Evolutionary conservation across 169 alveolate species (phyloP), one percentile per base, ranked within the genome.

Genomic region (Babesia sp.): DNA sequence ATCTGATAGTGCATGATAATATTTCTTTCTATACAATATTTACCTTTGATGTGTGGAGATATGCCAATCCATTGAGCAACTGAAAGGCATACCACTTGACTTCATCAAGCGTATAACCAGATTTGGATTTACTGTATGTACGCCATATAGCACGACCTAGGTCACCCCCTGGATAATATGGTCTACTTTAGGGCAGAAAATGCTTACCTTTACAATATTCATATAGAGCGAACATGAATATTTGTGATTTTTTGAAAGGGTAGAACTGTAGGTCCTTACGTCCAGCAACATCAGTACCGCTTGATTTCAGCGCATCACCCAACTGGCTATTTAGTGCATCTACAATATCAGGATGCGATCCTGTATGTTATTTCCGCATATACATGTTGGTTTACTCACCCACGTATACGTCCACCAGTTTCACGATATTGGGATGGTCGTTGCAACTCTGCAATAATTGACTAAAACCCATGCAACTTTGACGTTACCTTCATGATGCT

Each of bases 51-150:
- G 91, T 92, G 83, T 98, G 99, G 59, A 98, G 94, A 83, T 94
- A 96, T 6, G 97, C 98, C 50, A 96, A 86, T 31, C 99, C 99
- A 71, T 96, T 94, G 69, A 98, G 85, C 22, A 98, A 91, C 81
- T 98, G 98, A 68, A 94, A 96, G 9, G 97, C 89, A 73, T 93
- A 91, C 73, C 91, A 81, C 80, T 95, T 94, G 12, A 93, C 94
- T 57, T 90, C 94, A 3, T 45, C 50, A 36, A 88, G 77, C 39
- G 93, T 64, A 58, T 90, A 66, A 7, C 95, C 95, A 28, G 85
- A 82, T 39, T 64, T 77, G 34, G 71, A 73, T 56, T 90, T 86
- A 16, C 74, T 59, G 36, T 78, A 37, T 20, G 51, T 45, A 36
- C 67, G 69, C 68, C 55, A 71, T 9, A 80, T 80, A 29, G 56